Evolutionary conservation across 306 rosid genomes (phyloP).

Genomic region (Erythrophleum fordii): DNA sequence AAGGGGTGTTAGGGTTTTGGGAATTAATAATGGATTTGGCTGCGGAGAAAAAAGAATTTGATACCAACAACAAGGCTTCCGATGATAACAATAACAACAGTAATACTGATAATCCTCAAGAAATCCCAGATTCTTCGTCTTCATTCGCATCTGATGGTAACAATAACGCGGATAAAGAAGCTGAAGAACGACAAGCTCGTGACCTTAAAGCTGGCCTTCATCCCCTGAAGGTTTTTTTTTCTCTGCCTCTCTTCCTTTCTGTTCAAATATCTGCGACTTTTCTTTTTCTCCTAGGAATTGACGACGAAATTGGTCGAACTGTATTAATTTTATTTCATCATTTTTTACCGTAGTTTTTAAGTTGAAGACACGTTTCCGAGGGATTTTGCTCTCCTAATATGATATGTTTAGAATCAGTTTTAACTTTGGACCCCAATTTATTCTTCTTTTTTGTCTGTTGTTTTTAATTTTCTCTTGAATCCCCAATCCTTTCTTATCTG

Average conservation of each 20-base stretch:
- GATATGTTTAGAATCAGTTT: background rate
- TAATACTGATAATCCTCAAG: slow-evolving; percentile 25
- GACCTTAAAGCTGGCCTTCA: slow-evolving; percentile 58
- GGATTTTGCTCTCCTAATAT: background rate
- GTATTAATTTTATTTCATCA: background rate
- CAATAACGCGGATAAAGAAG: slow-evolving; percentile 37
- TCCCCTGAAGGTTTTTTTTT: slow-evolving; percentile 46
- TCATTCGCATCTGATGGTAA: slow-evolving; percentile 37
- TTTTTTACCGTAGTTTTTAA: background rate
- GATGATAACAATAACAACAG: background rate
- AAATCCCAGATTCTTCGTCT: slow-evolving; percentile 31
- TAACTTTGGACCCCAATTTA: background rate
- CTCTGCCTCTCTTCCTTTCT: background rate
- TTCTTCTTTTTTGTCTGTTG: background rate
- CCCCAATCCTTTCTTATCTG: no score
- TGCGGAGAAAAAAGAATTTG: slow-evolving; percentile 41
- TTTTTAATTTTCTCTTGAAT: background rate
- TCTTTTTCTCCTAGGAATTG: background rate
- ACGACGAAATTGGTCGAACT: background rate
- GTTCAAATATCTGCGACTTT: background rate
- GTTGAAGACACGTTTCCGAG: background rate
- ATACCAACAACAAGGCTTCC: slow-evolving; percentile 22
- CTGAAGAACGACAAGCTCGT: slow-evolving; percentile 51
- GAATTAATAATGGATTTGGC: slow-evolving; percentile 39
- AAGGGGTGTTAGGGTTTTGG: slow-evolving; percentile 43